Base-by-base conservation (phyloP, 2,329 filamentous ascomycete species). In the Stemphylium vesicarium region DNA sequence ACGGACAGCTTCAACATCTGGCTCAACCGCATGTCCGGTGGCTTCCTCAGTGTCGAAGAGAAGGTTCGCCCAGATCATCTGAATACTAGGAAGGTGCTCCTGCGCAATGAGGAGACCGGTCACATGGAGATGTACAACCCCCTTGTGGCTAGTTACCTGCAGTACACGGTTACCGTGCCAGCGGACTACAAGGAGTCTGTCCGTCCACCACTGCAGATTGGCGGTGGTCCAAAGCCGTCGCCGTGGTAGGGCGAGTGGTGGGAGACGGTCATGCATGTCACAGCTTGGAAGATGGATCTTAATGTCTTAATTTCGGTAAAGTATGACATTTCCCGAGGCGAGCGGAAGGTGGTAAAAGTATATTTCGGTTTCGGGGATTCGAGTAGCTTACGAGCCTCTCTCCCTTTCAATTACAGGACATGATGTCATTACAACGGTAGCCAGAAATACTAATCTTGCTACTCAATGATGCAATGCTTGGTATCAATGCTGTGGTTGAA, bases 11-110 rank as follows among this genome's bases (percentile, higher is more conserved):
- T 69, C 53, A 62, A 53, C 29, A 62, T 69, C 40, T 74, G 70
- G 44, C 63, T 80, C 18, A 73, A 77, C 50, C 68, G 71, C n/a
- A 56, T 78, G 20, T 77, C 76, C 0, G 78, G 78, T 1, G 78
- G 78, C 9, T 80, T 80, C 57, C 58, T 77, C 5, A 60, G 60
- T 4, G 73, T 74, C 5, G 37, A 64, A 9, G 69, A 74, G 54
- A 64, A 65, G 37, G 45, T 57, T 9, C 71, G 73, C 6, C 69
- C 72, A 1, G 73, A 77, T 22, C 64, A 70, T 33, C 35, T 68
- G 16, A 57, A 70, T 29, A 72, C 72, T 36, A 60, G 60, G 2
- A 26, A 57, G 0, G 53, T 64, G 16, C 41, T 61, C 46, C 13
- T 73, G 22, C 47, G 18, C 6, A 63, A 73, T 33, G 36, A 55